phyloP scores from a whole-genome alignment of 2,329 filamentous ascomycete species.

The Claviceps sp. region DNA sequence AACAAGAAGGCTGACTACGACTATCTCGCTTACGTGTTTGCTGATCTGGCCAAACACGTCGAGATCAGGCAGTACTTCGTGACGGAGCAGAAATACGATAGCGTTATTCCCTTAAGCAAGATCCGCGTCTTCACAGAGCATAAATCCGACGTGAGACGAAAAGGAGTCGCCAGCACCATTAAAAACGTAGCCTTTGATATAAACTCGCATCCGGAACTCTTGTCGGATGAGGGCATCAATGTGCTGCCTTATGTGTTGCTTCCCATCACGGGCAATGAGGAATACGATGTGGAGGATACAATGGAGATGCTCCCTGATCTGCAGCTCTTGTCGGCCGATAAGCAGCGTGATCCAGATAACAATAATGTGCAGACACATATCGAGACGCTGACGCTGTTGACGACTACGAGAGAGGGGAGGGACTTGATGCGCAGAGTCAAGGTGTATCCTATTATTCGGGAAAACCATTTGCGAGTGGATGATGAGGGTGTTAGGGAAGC shows the following conservation, averaged over 20 bases:
- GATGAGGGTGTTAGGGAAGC: constrained; percentile 72
- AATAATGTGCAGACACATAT: constrained; percentile 76
- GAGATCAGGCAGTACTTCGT: constrained; percentile 66
- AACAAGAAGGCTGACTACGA: constrained; percentile 82
- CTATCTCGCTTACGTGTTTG: constrained; percentile 88
- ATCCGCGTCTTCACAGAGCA: constrained; percentile 92
- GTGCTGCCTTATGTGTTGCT: constrained; percentile 80
- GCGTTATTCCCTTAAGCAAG: constrained; percentile 79
- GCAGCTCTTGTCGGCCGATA: constrained; percentile 80
- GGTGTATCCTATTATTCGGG: constrained; percentile 80
- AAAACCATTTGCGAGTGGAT: constrained; percentile 66
- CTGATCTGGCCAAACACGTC: constrained; percentile 74
- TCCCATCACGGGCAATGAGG: constrained; percentile 77
- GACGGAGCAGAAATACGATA: constrained; percentile 60
- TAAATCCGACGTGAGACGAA: constrained; percentile 65
- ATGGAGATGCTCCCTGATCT: constrained; percentile 80
- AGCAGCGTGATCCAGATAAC: constrained; percentile 65
- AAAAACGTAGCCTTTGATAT: constrained; percentile 89
- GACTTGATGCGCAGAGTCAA: constrained; percentile 62
- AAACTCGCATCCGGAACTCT: constrained; percentile 53
- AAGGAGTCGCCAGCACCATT: constrained; percentile 91
- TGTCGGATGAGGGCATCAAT: constrained; percentile 61
- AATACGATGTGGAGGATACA: constrained; percentile 77
- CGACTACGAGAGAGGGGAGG: constrained; percentile 62
- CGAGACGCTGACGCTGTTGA: constrained; percentile 75